Base-by-base conservation (phyloP, 805 yeast species). In the Metschnikowia dekortorum region DNA sequence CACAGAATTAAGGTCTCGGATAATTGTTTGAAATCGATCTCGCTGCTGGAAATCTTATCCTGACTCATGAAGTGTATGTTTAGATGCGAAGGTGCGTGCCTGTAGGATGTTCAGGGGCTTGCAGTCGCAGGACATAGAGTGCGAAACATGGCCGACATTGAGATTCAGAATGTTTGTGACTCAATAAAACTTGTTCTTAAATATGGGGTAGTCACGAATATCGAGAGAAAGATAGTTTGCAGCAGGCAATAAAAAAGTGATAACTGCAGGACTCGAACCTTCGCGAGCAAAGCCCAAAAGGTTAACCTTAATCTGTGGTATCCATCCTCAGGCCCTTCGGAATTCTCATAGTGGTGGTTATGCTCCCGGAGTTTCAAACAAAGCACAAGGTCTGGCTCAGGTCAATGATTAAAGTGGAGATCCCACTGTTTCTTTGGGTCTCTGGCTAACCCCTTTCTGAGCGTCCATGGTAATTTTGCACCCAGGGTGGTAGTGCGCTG, bases 261-360 rank as follows among this genome's bases (percentile, higher is more conserved):
- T 84, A 80, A 76, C 84, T 77, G 83, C 85, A 81, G 85, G 85
- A 80, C 67, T 81, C 83, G 85, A 81, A 80, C 86, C 85, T 78
- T 84, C 84, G 86, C 84, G 85, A 84, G 85, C 81, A 76, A 74
- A 80, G 78, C 85, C 84, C 85, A 81, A 78, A 73, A 80, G 84
- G 75, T 75, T 82, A 82, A 83, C 5, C 22, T 22, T 84, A 82
- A 83, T 79, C 85, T 80, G 72, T 75, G 22, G 22, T 22, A 22
- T 22, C 22, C 22, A 22, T 22, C 85, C 84, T 81, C 81, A 81
- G 6, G 80, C 85, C 85, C 76, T 85, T 81, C 85, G 85, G 84
- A 83, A 22, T 22, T 22, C 22, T 22, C 22, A 22, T 22, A 22
- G 22, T 4, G 22, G 22, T 4, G 22, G 5, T 22, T 22, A 22